phyloP scores from a whole-genome alignment of 768 basidiomycete genomes.

The Hirschioporus abietinus region DNA sequence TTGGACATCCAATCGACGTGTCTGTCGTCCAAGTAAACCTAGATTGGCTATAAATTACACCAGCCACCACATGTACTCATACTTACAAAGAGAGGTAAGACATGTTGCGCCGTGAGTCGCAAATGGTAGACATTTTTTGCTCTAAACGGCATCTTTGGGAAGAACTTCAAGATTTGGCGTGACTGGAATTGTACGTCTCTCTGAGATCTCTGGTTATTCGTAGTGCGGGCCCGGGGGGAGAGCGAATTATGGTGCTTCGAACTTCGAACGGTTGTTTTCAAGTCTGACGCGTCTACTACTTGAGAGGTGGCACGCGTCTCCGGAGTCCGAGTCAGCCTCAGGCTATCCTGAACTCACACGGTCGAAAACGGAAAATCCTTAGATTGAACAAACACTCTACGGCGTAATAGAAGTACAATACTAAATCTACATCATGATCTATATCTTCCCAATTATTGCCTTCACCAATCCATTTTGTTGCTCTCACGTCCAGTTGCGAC shows the following conservation, averaged over 20 bases:
- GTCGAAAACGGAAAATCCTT: too few relatives aligned
- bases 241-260: too few relatives aligned
- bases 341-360: too few relatives aligned
- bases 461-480: constrained; percentile 72
- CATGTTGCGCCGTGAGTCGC: constrained; percentile 64
- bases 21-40: constrained; percentile 84
- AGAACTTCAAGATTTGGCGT: too few relatives aligned
- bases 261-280: background rate
- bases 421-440: background rate
- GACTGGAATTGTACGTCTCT: too few relatives aligned
- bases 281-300: background rate
- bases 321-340: too few relatives aligned
- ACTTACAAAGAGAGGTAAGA: constrained; percentile 75
- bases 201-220: too few relatives aligned
- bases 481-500: constrained; percentile 35
- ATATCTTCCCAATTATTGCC: background rate
- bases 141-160: constrained; percentile 54
- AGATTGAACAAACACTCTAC: background rate
- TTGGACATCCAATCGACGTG: constrained; percentile 94
- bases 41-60: constrained; percentile 10
- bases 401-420: background rate
- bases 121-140: constrained; percentile 79
- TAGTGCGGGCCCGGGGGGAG: too few relatives aligned
- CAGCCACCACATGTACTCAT: constrained; percentile 6
- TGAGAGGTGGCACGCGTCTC: too few relatives aligned